Evolutionary conservation across 1,284 basidiomycete species (phyloP).

Genomic region (Pterulicium gracile): DNA sequence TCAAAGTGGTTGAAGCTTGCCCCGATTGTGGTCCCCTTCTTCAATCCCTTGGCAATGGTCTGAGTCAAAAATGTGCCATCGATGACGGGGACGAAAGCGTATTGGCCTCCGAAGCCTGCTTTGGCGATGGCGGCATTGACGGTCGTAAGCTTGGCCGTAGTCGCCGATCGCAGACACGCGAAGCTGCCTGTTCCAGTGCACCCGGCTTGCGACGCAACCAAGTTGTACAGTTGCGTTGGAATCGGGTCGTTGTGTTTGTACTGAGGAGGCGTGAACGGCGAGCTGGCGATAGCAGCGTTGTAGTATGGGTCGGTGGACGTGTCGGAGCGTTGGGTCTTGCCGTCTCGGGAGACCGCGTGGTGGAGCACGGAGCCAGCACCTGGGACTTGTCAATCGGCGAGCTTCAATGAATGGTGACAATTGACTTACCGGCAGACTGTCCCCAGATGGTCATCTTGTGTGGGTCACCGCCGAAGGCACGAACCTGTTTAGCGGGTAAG

Average conservation of each 20-base stretch:
- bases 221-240: slow-evolving; percentile 26
- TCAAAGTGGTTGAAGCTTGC: slow-evolving; percentile 15
- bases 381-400: slow-evolving; percentile 6
- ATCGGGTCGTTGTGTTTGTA: slow-evolving; percentile 31
- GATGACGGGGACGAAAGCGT: slow-evolving; percentile 29
- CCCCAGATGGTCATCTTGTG: slow-evolving; percentile 21
- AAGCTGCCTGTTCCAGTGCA: slow-evolving; percentile 25
- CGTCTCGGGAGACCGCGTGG: slow-evolving; percentile 23
- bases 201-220: slow-evolving; percentile 21
- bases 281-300: slow-evolving; percentile 32
- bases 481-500: slow-evolving; percentile 14
- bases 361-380: slow-evolving; percentile 23
- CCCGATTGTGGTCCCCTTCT: slow-evolving; percentile 25
- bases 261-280: slow-evolving; percentile 32
- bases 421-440: slow-evolving; percentile 18
- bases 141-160: slow-evolving; percentile 19
- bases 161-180: slow-evolving; percentile 23
- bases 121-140: slow-evolving; percentile 23
- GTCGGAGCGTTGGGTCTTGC: slow-evolving; percentile 24
- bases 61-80: slow-evolving; percentile 34
- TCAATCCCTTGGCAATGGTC: slow-evolving; percentile 25
- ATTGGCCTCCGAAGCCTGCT: slow-evolving; percentile 29
- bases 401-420: background rate
- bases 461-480: slow-evolving; percentile 17
- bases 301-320: slow-evolving; percentile 30